A percentile compares a stretch with the other conserved stretches of the same genome.
Evolutionary conservation across 2,329 filamentous ascomycete genomes (phyloP).

Genomic region (Colletotrichum sp.): DNA sequence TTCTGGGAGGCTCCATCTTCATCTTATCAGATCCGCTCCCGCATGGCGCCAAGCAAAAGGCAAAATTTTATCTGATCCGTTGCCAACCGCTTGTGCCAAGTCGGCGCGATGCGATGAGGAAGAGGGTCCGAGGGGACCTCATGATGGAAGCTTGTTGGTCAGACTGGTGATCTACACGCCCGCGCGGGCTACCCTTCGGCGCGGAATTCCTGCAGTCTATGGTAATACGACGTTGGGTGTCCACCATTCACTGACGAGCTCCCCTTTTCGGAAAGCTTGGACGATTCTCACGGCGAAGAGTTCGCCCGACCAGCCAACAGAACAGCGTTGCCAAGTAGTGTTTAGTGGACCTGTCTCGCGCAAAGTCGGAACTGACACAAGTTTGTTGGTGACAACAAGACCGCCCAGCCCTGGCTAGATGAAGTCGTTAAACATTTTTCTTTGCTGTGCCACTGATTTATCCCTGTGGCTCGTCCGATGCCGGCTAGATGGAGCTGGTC

Average conservation of each 20-base stretch:
- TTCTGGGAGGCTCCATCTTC: not conserved
- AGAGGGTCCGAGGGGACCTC: not conserved
- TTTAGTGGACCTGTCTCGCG: not conserved
- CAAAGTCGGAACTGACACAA: constrained; percentile 1
- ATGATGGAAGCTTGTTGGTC: not conserved
- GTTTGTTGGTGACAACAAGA: not conserved
- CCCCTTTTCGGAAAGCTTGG: not conserved
- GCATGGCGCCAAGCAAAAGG: not conserved
- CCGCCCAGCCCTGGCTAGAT: not conserved
- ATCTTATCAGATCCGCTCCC: constrained; percentile 14
- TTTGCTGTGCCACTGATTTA: not conserved
- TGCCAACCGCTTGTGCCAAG: not conserved
- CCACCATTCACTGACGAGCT: not conserved
- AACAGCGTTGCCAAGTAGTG: not conserved
- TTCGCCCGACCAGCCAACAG: not conserved
- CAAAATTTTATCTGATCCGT: constrained; percentile 12
- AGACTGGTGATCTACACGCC: not conserved
- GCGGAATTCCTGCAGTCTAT: not conserved
- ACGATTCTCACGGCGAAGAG: not conserved
- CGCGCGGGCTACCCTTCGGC: not conserved
- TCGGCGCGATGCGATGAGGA: not conserved
- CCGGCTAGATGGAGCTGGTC: not conserved
- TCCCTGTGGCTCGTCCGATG: constrained; percentile 1
- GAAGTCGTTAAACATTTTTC: not conserved
- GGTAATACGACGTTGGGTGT: not conserved